Conservation (phyloP, 129 eudicot genomes). For the Cynara cardunculus region DNA sequence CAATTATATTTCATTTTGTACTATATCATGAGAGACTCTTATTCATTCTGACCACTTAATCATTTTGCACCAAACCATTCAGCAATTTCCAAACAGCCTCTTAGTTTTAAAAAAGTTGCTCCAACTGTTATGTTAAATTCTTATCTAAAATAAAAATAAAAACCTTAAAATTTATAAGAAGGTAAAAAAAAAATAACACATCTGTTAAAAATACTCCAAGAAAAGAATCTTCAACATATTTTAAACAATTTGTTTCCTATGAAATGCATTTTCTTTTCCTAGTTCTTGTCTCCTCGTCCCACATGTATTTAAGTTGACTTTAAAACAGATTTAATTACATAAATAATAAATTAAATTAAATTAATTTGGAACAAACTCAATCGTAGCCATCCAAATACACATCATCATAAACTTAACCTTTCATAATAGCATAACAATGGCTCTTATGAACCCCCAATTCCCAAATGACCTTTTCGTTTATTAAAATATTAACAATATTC, state of each 20-base stretch:
- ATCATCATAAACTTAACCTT: background rate
- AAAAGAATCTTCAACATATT: background rate
- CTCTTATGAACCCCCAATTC: constrained; percentile 23
- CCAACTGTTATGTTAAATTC: too few species aligned
- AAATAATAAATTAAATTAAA: background rate
- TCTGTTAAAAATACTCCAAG: too few species aligned
- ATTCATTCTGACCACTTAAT: too few species aligned
- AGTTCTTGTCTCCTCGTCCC: background rate
- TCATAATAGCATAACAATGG: constrained; percentile 14
- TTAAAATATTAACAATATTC: background rate
- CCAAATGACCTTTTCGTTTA: constrained; percentile 17
- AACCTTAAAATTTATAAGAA: too few species aligned
- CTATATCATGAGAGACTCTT: too few species aligned
- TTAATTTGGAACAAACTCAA: background rate
- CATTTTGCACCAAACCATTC: too few species aligned
- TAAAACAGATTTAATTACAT: background rate
- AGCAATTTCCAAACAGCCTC: too few species aligned
- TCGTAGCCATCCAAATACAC: background rate
- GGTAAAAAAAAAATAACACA: too few species aligned
- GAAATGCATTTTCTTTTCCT: background rate
- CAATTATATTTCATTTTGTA: too few species aligned
- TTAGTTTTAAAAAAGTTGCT: too few species aligned
- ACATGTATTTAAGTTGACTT: background rate
- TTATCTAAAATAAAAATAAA: too few species aligned
- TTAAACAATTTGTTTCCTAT: too few species aligned